Evolutionary conservation across 164 flowering plant genomes (phyloP).

Genomic region (Hamamelis virginiana): DNA sequence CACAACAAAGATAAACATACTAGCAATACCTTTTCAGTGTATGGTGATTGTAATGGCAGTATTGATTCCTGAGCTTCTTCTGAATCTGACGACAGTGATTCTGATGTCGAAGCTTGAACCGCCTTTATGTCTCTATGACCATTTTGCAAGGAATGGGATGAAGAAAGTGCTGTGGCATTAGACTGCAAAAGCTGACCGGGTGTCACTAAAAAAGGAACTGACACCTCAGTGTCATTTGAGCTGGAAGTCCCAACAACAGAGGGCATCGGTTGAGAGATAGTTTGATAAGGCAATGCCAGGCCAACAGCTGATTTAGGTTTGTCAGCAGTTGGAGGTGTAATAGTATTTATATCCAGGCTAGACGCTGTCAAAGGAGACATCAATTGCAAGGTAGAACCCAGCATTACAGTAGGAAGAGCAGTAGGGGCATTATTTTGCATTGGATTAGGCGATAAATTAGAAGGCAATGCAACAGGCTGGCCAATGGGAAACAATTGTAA

Average conservation of each 20-base stretch:
- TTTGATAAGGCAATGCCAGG: slow-evolving; percentile 1
- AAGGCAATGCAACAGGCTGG: slow-evolving; percentile 3
- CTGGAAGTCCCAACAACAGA: slow-evolving; percentile 9
- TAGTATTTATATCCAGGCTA: not conserved
- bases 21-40: too few relatives aligned
- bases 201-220: slow-evolving; percentile 20
- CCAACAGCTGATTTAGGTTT: not conserved
- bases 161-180: slow-evolving; percentile 10
- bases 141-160: slow-evolving; percentile 15
- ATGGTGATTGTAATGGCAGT: too few relatives aligned
- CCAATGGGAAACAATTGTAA: slow-evolving; percentile 5
- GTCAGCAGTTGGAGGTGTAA: slow-evolving; percentile 1
- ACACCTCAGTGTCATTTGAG: slow-evolving; percentile 1
- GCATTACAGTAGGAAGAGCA: slow-evolving; percentile 6
- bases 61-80: too few relatives aligned
- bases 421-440: slow-evolving; percentile 17
- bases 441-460: slow-evolving; percentile 3
- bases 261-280: slow-evolving; percentile 1
- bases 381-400: slow-evolving; percentile 9
- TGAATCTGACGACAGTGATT: not conserved
- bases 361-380: slow-evolving; percentile 11
- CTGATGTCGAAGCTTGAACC: slow-evolving; percentile 20
- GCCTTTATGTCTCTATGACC: slow-evolving; percentile 23
- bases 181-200: slow-evolving; percentile 25
- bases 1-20: too few relatives aligned